Percentiles rank a stretch among this genome's conserved stretches.
phyloP scores from a whole-genome alignment of 2,329 filamentous ascomycete genomes.

The Pezizomycotina sp. region DNA sequence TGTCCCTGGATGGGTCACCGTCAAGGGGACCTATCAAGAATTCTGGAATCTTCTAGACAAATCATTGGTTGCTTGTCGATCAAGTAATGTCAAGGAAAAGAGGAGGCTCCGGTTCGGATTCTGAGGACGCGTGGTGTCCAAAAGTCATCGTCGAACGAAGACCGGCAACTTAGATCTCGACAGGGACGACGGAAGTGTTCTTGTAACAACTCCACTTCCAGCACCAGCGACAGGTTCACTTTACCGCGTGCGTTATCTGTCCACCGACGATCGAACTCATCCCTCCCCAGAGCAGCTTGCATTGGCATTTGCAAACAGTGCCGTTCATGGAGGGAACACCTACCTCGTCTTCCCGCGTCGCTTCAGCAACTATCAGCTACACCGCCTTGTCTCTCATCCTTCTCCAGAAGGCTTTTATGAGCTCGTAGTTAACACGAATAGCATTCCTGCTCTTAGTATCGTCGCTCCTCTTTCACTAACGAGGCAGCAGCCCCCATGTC shows the following conservation, averaged over 20 bases:
- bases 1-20: constrained; percentile 15
- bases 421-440: constrained; percentile 17
- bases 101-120: constrained; percentile 9
- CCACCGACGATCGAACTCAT: constrained; percentile 5
- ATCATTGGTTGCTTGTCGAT: constrained; percentile 16
- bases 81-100: constrained; percentile 12
- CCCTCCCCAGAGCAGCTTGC: constrained; percentile 11
- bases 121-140: neutral
- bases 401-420: constrained; percentile 17
- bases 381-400: constrained; percentile 14
- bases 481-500: constrained; percentile 10
- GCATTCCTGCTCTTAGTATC: constrained; percentile 10
- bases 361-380: constrained; percentile 9
- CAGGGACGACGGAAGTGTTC: constrained; percentile 12
- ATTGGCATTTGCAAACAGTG: constrained; percentile 10
- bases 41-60: constrained; percentile 14
- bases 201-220: constrained; percentile 6
- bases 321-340: constrained; percentile 12
- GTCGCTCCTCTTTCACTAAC: constrained; percentile 14
- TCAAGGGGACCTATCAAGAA: constrained; percentile 11
- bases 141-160: constrained; percentile 14
- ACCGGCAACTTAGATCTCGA: constrained; percentile 15
- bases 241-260: constrained; percentile 15
- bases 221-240: constrained; percentile 12
- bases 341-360: constrained; percentile 15